Base-by-base conservation (phyloP, 2,329 filamentous ascomycete genomes). In the Ophiosphaerella korrae region DNA sequence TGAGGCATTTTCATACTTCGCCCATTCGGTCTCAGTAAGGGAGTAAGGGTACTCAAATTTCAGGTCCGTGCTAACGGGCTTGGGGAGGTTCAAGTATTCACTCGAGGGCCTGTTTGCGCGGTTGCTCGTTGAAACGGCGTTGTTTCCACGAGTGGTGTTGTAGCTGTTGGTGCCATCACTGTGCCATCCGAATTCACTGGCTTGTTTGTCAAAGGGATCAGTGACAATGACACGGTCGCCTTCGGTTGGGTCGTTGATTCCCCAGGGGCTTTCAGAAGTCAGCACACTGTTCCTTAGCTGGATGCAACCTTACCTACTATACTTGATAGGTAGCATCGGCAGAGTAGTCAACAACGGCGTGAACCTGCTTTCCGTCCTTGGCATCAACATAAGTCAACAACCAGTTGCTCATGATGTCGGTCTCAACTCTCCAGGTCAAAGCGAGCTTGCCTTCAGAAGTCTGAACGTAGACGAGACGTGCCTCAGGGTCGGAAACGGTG, bases 331-430 rank as follows among this genome's bases (percentile, higher is more conserved):
- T 79, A 2, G 81, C 82, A 50, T 84, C 80, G 5, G 79, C 74
- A 39, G 83, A 79, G 52, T 84, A 85, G 70, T 86, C 81, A 21
- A 83, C 78, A 16, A 84, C 82, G 44, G 78, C 81, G 42, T 81
- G 73, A 7, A 86, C 62, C 40, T 80, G 67, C 16, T 76, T 73
- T 29, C 76, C 77, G 44, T 74, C 74, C 4, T 68, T 65, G 4
- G 81, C 80, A 44, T 85, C 79, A 29, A 85, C 77, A 58, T 85
- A 86, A 2, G 80, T 80, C 36, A 84, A 67, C n/a, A 85, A 76
- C 82, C 82, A 86, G 70, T 84, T 82, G 52, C 80, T 77, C 7
- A 75, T 52, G 35, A 84, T 68, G 49, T 85, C 82, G 2, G 82
- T 85, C 75, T 85, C 82, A 9, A 86, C 74, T 62, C 82, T 74